Evolutionary conservation across 176 grass and related monocot genomes (phyloP), one percentile per base, ranked within the genome.

Genomic region (Carex scoparia): DNA sequence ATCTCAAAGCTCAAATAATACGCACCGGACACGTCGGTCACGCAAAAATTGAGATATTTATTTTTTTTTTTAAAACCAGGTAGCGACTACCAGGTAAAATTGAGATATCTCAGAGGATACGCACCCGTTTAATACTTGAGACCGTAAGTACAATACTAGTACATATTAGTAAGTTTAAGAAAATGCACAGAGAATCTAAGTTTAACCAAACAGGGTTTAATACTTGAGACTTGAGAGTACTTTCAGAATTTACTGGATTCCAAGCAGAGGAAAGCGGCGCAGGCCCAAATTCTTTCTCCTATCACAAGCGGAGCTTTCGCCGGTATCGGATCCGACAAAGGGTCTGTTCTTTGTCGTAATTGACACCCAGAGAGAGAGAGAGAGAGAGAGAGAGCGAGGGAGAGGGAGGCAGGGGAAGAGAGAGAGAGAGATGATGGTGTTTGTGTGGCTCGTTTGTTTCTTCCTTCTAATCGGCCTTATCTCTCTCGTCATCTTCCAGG

Each of bases 401-500:
- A 48, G 44, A 49, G 48, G 48, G 48, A 49, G 48, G 48, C 1
- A 49, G 48, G 48, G 70, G 42, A 27, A 46, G 27, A 30, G 69
- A 38, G 27, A 30, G 69, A 38, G 31, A 8, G 15, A 49, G 18
- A 84, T 79, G 89, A 93, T 98, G 96, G 91, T 95, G 28, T 92
- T 95, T 82, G 87, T 98, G 42, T 98, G 96, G 96, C 91, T 98
- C 77, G 31, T 80, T 86, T 88, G 88, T 40, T 98, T 98, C 93
- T 95, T 95, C 90, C 88, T 98, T 75, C 53, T 98, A 83, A 85
- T 95, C 80, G 72, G 85, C 75, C 93, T 98, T 77, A 95, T 98
- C 70, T 91, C 88, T 79, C 88, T 98, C n/a, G 88, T 95, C 87
- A 95, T 98, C 85, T 95, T 85, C 90, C 96, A 98, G 93, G 95